Base-by-base conservation (phyloP, 345 rosid genomes). In the Carallia brachiata region DNA sequence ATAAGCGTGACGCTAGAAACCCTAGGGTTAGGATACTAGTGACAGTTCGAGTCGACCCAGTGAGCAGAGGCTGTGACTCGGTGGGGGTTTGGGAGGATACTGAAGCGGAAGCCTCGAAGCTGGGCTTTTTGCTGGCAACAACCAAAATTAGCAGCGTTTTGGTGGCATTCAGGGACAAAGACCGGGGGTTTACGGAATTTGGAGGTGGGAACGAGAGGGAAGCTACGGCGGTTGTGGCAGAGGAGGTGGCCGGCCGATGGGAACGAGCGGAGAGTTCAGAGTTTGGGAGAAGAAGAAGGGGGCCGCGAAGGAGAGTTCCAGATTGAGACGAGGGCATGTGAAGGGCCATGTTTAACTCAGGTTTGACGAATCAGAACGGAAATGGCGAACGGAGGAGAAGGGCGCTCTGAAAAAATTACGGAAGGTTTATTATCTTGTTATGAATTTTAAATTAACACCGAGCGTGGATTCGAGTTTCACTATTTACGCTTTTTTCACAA, bases 31-130 rank as follows among this genome's bases (percentile, higher is more conserved):
- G 19, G 64, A 73, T 36, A 7, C 73, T 73, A 8, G 81, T 54
- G 18, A 70, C 27, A 12, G 80, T 77, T 61, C 80, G 69, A 3
- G 81, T 73, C 23, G 81, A 60, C 5, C 70, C 77, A 1, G 59
- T 58, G 64, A 73, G 74, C 3, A 55, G 19, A 28, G 62, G 1
- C 7, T 50, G 66, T 0, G 56, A 23, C 17, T 47, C 56, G 9
- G 70, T 6, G 7, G 65, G 32, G 30, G 9, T 63, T 32, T 40
- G 75, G 13, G 59, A n/a, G 27, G 69, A 44, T 10, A 62, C 6
- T 36, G 62, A 47, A 16, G 70, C 28, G 13, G 68, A 61, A 67
- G 66, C 36, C 57, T 72, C 75, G 63, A 71, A 52, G 36, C 70
- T 6, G 27, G 71, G 53, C 63, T 36, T 60, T 30, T 52, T 52